phyloP scores from a whole-genome alignment of 306 rosid species.

The Cicer cuneatum region DNA sequence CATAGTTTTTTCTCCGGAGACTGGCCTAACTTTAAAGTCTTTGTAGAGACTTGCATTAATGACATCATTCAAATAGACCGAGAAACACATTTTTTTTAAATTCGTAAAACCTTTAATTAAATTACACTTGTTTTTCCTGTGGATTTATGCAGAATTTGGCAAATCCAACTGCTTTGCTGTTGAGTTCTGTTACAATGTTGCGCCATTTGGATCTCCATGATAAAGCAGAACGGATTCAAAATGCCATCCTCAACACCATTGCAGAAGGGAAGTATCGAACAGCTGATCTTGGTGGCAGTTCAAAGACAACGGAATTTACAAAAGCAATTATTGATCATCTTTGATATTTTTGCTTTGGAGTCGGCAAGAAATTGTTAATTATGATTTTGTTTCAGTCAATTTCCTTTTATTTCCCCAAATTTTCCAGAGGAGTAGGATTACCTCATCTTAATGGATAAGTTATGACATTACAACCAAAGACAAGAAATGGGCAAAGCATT shows the following conservation, averaged over 20 bases:
- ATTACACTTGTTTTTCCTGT: conserved; percentile 30
- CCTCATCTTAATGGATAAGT: conserved; percentile 10
- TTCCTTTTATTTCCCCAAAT: conserved; percentile 42
- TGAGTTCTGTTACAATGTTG: conserved; percentile 86
- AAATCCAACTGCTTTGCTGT: conserved; percentile 92
- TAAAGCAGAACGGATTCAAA: conserved; percentile 80
- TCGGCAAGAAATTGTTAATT: conserved; percentile 45
- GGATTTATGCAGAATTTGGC: conserved; percentile 77
- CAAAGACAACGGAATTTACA: conserved; percentile 80
- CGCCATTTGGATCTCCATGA: conserved; percentile 83
- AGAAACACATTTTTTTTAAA: neutral
- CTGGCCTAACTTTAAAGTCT: too few species aligned
- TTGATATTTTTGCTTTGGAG: conserved; percentile 52
- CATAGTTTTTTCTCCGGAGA: too few species aligned
- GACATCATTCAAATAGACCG: neutral
- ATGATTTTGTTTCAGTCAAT: conserved; percentile 45
- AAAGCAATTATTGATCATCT: conserved; percentile 83
- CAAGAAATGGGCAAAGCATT: conserved; percentile 43
- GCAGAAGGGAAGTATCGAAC: conserved; percentile 93
- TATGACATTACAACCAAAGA: conserved; percentile 40
- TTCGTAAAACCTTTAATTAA: neutral
- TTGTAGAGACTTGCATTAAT: neutral
- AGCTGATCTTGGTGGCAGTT: conserved; percentile 92
- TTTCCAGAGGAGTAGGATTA: conserved; percentile 47
- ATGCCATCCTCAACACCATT: conserved; percentile 83